Evolutionary conservation across 306 rosid genomes (phyloP), one percentile per base, ranked within the genome.

Genomic region (Geum urbanum): DNA sequence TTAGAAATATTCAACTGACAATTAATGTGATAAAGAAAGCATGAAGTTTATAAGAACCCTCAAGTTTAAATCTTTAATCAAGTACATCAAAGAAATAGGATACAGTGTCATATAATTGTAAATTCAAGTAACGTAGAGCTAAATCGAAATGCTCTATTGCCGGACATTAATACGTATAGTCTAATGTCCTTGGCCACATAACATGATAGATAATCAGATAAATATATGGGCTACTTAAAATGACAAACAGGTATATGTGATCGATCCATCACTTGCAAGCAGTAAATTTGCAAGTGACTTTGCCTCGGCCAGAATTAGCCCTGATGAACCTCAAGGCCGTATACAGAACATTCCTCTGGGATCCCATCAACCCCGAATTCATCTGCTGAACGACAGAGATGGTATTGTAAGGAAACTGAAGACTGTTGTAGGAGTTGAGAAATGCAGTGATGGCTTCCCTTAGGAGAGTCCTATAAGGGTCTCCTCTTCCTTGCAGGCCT

Each of bases 401-500:
- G 58, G 95, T 75, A 73, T 83, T 80, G 78, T 88, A 89, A 66
- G 89, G 73, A 69, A 79, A 92, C 4, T 73, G 85, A 58, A 88
- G 71, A 72, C 84, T 84, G 67, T 82, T 89, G 62, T 86, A 86
- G 24, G 98, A 92, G 75, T 89, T 92, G 47, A 92, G 87, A 66
- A 87, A 80, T 8, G 95, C 91, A 19, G 98, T 82, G 57, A 82
- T 69, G 58, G 85, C 90, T 82, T 92, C 98, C 74, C 96, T 88
- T 44, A 89, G 79, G 46, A 92, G 92, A 8, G 96, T 85, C 83
- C 83, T 79, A 48, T 86, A 86, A 70, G 88, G 86, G 69, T 92
- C 98, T 79, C 92, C 96, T 82, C 89, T 84, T 37, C 96, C 96
- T 35, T 89, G 84, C 46, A 87, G 71, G 1, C 89, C 98, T 52